These are phyloP conservation scores for Acanthochlamys bracteata DNA, from an alignment of 106 monocot species.

Conservation along the genomic window DNA sequence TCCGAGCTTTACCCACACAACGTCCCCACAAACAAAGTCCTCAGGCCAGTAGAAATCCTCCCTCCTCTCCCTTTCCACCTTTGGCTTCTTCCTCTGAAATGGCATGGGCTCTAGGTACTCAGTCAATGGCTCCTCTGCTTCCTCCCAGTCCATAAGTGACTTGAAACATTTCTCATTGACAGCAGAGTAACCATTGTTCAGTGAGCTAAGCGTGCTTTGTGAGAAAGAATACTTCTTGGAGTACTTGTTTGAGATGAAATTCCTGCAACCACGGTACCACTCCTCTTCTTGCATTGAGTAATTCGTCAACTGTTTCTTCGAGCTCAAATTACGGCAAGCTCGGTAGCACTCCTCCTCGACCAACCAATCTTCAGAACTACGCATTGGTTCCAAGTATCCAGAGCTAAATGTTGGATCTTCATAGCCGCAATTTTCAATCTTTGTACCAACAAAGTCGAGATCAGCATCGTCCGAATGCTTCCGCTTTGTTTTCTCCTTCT, in stretches of 20 bases:
- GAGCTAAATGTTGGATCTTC: not conserved
- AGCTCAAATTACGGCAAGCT: constrained; percentile 24
- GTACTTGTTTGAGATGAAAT: constrained; percentile 8
- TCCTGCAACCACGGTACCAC: constrained; percentile 27
- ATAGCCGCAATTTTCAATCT: not conserved
- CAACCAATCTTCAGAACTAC: constrained; percentile 7
- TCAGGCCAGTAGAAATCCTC: constrained; percentile 35
- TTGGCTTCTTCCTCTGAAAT: constrained; percentile 11
- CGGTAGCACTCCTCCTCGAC: constrained; percentile 30
- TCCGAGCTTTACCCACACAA: constrained; percentile 80
- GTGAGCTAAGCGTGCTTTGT: constrained; percentile 26
- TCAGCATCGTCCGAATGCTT: constrained; percentile 1
- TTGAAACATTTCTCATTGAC: constrained; percentile 5
- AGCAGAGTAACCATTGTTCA: constrained; percentile 2
- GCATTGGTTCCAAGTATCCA: not conserved
- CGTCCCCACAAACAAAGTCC: constrained; percentile 56
- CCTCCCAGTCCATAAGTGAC: not conserved
- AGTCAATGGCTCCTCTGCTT: not conserved
- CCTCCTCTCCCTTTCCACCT: constrained; percentile 9
- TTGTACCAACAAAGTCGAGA: not conserved
- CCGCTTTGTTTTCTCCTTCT: constrained; percentile 42
- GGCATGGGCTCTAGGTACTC: not conserved
- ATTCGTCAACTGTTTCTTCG: not conserved
- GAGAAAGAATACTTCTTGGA: constrained; percentile 26
- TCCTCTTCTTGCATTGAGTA: constrained; percentile 16